A percentile compares a stretch with the other conserved stretches of the same genome.
phyloP scores from a whole-genome alignment of 257 asterid genomes.

The Scutellaria baicalensis region DNA sequence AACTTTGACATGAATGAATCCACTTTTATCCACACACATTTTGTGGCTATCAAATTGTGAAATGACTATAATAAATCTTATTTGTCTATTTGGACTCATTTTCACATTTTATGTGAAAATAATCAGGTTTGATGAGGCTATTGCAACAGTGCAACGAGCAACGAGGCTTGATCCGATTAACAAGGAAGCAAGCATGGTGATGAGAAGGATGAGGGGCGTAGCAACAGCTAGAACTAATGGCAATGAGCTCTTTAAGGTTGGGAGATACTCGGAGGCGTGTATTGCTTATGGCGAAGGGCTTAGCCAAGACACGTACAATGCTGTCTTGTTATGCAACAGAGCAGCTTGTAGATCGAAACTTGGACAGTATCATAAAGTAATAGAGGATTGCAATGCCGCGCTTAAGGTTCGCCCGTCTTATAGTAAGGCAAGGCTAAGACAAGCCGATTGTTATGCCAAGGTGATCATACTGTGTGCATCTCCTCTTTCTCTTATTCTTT shows the following conservation, averaged over 20 bases:
- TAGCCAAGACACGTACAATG: conserved; percentile 45
- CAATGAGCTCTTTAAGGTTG: conserved; percentile 49
- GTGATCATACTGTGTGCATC: conserved; percentile 8
- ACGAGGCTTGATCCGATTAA: conserved; percentile 42
- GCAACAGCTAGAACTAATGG: conserved; percentile 52
- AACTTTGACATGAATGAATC: no score
- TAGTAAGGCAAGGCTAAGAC: conserved; percentile 67
- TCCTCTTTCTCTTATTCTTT: no score
- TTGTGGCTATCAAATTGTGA: no score
- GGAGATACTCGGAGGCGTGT: conserved; percentile 58
- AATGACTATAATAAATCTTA: no score
- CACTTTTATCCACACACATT: no score
- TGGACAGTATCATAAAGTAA: conserved; percentile 52
- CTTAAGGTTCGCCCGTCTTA: conserved; percentile 47
- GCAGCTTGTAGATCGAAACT: conserved; percentile 75
- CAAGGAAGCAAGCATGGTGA: conserved; percentile 42
- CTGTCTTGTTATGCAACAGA: conserved; percentile 65
- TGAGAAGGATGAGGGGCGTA: conserved; percentile 44
- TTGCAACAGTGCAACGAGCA: conserved; percentile 52
- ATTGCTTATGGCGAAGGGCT: conserved; percentile 74
- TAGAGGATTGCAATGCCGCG: conserved; percentile 69
- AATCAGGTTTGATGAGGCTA: conserved; percentile 62
- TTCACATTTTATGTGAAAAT: background rate
- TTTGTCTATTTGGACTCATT: no score
- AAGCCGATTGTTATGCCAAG: conserved; percentile 60